Percentiles rank a stretch among this genome's conserved stretches.
Conservation (phyloP, 2,329 filamentous ascomycete species). For the Pseudogymnoascus sp. region DNA sequence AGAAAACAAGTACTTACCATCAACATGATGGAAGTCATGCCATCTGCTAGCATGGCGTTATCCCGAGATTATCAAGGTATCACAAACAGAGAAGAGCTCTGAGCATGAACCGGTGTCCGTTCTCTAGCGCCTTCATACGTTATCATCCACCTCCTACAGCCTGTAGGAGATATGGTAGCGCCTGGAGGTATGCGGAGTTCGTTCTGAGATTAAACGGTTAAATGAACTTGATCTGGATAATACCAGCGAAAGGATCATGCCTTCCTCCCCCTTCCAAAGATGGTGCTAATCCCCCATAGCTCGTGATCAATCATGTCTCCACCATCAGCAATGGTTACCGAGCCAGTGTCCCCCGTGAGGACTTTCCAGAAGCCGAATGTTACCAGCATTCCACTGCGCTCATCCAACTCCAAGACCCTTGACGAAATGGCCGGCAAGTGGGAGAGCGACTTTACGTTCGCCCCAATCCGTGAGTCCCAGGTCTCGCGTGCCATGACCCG, state of each 20-base stretch:
- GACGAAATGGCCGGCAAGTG: constrained; percentile 66
- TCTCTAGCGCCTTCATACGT: constrained; percentile 28
- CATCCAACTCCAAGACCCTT: constrained; percentile 34
- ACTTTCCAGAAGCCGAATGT: constrained; percentile 39
- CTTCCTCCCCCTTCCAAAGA: constrained; percentile 38
- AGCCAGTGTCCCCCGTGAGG: constrained; percentile 26
- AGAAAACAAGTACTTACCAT: constrained; percentile 21
- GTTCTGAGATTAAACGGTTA: constrained; percentile 84
- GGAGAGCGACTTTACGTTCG: constrained; percentile 65
- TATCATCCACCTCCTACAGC: constrained; percentile 24
- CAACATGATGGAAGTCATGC: constrained; percentile 23
- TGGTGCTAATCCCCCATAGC: constrained; percentile 35
- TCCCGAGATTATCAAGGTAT: constrained; percentile 30
- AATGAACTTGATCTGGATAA: constrained; percentile 94
- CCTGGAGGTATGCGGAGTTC: constrained; percentile 27
- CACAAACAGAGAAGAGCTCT: constrained; percentile 34
- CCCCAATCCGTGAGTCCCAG: constrained; percentile 82
- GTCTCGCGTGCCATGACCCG: constrained; percentile 89
- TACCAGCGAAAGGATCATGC: constrained; percentile 99
- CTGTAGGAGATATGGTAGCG: constrained; percentile 24
- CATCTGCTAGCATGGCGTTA: constrained; percentile 26
- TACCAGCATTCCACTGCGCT: constrained; percentile 37
- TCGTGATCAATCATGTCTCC: constrained; percentile 60
- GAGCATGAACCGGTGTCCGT: constrained; percentile 60
- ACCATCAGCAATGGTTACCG: constrained; percentile 57